Evolutionary conservation across 257 asterid species (phyloP).

Genomic region (Henckelia pumila): DNA sequence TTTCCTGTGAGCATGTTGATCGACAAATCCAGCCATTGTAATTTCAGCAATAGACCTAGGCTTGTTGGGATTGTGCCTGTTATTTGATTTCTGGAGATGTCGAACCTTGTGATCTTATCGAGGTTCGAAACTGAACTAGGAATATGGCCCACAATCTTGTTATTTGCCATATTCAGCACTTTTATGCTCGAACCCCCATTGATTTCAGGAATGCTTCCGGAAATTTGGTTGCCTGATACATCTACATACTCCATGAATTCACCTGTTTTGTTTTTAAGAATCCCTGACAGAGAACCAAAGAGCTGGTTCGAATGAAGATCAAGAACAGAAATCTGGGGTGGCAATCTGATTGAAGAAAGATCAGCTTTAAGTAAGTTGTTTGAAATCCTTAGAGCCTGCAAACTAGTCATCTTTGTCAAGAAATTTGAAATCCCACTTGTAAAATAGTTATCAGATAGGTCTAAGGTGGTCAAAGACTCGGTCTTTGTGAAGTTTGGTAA

Average conservation of each 20-base stretch:
- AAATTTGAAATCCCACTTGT: conserved; percentile 55
- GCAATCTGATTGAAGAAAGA: conserved; percentile 57
- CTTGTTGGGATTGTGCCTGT: conserved; percentile 72
- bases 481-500: conserved; percentile 77
- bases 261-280: conserved; percentile 49
- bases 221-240: conserved; percentile 60
- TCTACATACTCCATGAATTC: conserved; percentile 63
- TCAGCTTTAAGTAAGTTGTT: conserved; percentile 56
- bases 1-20: conserved; percentile 53
- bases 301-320: conserved; percentile 75
- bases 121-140: conserved; percentile 68
- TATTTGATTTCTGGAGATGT: conserved; percentile 68
- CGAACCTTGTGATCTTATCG: conserved; percentile 49
- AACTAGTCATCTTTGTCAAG: conserved; percentile 46
- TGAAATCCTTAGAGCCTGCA: conserved; percentile 60
- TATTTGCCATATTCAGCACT: conserved; percentile 62
- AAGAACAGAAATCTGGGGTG: conserved; percentile 52
- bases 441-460: conserved; percentile 76
- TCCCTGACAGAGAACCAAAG: conserved; percentile 52
- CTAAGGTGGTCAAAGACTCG: conserved; percentile 57
- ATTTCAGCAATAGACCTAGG: conserved; percentile 51
- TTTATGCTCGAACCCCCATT: conserved; percentile 39
- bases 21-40: conserved; percentile 83
- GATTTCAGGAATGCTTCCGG: conserved; percentile 68
- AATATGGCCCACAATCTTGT: conserved; percentile 69